Conservation (phyloP, 192 early-diverging fungal genomes). For the Funneliformis mosseae region DNA sequence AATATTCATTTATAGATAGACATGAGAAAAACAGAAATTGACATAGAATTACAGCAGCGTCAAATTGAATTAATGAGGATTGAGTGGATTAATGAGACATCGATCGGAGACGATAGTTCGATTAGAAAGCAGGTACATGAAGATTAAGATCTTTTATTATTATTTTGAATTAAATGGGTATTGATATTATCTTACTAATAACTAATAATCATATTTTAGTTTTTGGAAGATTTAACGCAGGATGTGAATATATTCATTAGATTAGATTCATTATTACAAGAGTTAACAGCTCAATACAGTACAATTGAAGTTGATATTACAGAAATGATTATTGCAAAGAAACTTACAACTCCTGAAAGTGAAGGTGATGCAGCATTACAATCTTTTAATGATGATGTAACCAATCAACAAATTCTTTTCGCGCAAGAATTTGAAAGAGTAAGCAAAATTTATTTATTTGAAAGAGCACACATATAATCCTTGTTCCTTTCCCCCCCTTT, state of each 20-base stretch:
- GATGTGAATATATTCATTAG: constrained; percentile 23
- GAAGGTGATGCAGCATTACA: background rate
- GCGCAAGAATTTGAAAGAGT: constrained; percentile 32
- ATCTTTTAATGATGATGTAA: constrained; percentile 16
- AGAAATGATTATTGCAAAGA: background rate
- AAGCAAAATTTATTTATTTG: background rate
- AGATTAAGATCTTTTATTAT: background rate
- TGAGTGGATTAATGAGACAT: constrained; percentile 29
- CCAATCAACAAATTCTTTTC: constrained; percentile 26
- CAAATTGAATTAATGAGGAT: constrained; percentile 23
- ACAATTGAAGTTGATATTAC: constrained; percentile 3
- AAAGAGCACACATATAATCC: too few relatives aligned
- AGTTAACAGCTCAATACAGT: background rate
- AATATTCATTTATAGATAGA: background rate
- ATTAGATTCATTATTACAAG: constrained; percentile 4
- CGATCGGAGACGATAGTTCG: background rate
- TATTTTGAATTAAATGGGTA: background rate
- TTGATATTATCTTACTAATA: background rate
- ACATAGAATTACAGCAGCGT: constrained; percentile 17
- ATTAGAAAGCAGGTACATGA: constrained; percentile 7
- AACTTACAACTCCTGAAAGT: background rate
- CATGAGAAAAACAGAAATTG: constrained; percentile 15
- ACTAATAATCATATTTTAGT: background rate
- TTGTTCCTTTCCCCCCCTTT: too few relatives aligned
- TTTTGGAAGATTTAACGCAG: constrained; percentile 9